A percentile compares a stretch with the other conserved stretches of the same genome.
Conservation (phyloP, 768 basidiomycete species). For the Mycena amicta region DNA sequence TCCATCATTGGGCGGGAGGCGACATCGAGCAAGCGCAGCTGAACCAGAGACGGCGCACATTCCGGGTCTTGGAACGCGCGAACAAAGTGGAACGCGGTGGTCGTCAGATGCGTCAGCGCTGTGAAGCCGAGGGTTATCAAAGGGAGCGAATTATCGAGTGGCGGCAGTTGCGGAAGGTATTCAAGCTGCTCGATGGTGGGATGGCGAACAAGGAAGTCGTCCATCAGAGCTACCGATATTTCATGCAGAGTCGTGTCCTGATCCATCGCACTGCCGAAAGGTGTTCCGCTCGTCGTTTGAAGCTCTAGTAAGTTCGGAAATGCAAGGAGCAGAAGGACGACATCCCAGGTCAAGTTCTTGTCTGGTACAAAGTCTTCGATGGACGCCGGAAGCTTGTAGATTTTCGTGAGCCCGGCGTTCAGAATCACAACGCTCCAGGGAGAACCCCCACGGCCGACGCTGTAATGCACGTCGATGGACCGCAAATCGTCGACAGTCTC, state of each 20-base stretch:
- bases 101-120: conserved; percentile 5
- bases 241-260: neutral
- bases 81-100: conserved; percentile 10
- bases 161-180: neutral
- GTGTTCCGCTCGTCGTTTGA: neutral
- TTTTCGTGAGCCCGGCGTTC: neutral
- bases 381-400: neutral
- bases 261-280: neutral
- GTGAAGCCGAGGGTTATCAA: neutral
- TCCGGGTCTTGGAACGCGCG: neutral
- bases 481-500: neutral
- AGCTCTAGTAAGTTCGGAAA: conserved; percentile 1
- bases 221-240: neutral
- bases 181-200: conserved; percentile 3
- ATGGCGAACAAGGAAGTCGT: conserved; percentile 13
- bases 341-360: neutral
- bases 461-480: neutral
- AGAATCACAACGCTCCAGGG: conserved; percentile 7
- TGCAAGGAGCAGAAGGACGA: conserved; percentile 1
- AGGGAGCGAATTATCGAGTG: neutral
- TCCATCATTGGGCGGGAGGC: neutral
- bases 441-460: neutral
- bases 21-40: neutral
- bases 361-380: neutral
- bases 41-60: neutral